A percentile compares a stretch with the other conserved stretches of the same genome.
Evolutionary conservation across 2,329 filamentous ascomycete genomes (phyloP).

Genomic region (Didymella exigua): DNA sequence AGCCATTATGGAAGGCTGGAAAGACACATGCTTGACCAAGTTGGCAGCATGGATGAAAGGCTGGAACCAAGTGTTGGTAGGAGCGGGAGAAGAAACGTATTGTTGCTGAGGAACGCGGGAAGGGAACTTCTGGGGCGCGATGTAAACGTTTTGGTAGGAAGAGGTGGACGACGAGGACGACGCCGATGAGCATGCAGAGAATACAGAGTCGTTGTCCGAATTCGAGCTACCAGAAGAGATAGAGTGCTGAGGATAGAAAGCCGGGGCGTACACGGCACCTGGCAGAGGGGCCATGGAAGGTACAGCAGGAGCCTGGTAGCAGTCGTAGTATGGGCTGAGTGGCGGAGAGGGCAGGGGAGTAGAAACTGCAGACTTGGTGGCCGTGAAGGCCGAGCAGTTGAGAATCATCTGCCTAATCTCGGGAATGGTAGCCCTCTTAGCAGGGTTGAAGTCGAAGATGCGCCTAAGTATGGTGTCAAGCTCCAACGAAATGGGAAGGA

Average conservation of each 20-base stretch:
- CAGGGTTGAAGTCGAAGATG: constrained; percentile 86
- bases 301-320: constrained; percentile 36
- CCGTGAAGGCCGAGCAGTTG: constrained; percentile 76
- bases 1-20: constrained; percentile 47
- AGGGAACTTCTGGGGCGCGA: constrained; percentile 36
- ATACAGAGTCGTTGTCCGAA: constrained; percentile 50
- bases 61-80: constrained; percentile 47
- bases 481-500: constrained; percentile 87
- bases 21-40: constrained; percentile 49
- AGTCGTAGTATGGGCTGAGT: constrained; percentile 48
- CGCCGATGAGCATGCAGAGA: constrained; percentile 47
- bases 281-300: constrained; percentile 42
- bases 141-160: constrained; percentile 41
- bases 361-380: constrained; percentile 51
- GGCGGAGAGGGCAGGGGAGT: constrained; percentile 52
- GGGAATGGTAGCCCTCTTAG: constrained; percentile 77
- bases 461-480: constrained; percentile 84
- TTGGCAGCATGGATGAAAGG: constrained; percentile 50
- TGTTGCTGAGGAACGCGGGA: constrained; percentile 36
- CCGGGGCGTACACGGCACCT: constrained; percentile 37
- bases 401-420: constrained; percentile 80
- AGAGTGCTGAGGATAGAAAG: constrained; percentile 39
- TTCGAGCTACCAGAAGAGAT: constrained; percentile 46
- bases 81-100: constrained; percentile 46
- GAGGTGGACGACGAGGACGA: constrained; percentile 46